phyloP scores from a whole-genome alignment of 768 basidiomycete genomes.

The Coprinopsis strossmayeri region DNA sequence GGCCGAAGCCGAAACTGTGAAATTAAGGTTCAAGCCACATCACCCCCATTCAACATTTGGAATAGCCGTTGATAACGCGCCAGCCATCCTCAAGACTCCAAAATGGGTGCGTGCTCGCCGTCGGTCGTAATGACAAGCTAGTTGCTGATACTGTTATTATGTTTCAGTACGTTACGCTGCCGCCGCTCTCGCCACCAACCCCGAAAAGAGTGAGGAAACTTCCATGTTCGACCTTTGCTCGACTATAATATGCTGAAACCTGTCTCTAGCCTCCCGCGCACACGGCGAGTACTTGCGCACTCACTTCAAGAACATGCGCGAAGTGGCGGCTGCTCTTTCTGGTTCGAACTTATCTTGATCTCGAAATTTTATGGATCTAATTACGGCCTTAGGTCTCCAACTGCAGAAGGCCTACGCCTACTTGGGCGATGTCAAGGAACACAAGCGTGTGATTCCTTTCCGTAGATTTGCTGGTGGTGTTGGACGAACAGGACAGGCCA shows the following conservation, averaged over 20 bases:
- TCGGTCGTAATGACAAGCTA: slow-evolving; percentile 14
- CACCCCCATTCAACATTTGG: slow-evolving; percentile 11
- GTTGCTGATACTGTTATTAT: slow-evolving; percentile 5
- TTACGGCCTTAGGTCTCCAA: slow-evolving; percentile 60
- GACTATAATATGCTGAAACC: slow-evolving; percentile 2
- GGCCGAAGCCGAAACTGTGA: slow-evolving; percentile 24
- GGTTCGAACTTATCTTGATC: slow-evolving; percentile 42
- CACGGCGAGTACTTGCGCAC: slow-evolving; percentile 97
- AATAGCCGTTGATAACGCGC: slow-evolving; percentile 26
- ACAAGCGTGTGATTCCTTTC: slow-evolving; percentile 97
- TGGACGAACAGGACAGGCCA: slow-evolving; percentile 90
- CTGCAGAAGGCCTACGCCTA: slow-evolving; percentile 93
- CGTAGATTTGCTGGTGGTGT: slow-evolving; percentile 93
- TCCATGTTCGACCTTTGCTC: neutral
- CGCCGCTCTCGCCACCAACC: slow-evolving; percentile 80
- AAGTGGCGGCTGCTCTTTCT: slow-evolving; percentile 91
- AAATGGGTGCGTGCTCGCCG: slow-evolving; percentile 52
- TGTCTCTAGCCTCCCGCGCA: slow-evolving; percentile 70
- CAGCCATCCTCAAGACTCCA: slow-evolving; percentile 50
- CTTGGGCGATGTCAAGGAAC: slow-evolving; percentile 89
- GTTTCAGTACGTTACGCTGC: slow-evolving; percentile 87
- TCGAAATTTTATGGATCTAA: neutral
- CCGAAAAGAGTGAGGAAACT: slow-evolving; percentile 80
- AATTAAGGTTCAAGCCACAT: slow-evolving; percentile 44
- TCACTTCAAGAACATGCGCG: slow-evolving; percentile 99